Percentiles rank a stretch among this genome's conserved stretches.
Conservation (phyloP, 768 basidiomycete genomes). For the Lactarius sanguifluus region DNA sequence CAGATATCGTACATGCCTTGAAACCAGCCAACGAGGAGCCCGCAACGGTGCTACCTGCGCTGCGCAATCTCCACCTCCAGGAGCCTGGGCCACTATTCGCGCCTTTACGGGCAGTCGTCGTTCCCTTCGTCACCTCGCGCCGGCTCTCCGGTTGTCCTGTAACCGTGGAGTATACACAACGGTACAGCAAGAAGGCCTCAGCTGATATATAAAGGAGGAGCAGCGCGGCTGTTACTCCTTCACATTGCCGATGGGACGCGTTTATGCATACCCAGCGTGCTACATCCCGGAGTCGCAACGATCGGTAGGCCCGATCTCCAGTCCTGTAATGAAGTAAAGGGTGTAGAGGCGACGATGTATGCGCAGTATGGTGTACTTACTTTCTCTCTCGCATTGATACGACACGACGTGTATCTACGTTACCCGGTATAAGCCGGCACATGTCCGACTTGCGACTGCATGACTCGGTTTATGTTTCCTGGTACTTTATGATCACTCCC, state of each 20-base stretch:
- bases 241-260: background rate
- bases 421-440: background rate
- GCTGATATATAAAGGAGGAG: background rate
- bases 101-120: background rate
- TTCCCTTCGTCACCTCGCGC: background rate
- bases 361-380: background rate
- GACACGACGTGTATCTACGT: background rate
- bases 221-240: background rate
- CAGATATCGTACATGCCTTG: background rate
- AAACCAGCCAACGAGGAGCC: background rate
- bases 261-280: background rate
- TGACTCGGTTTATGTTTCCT: background rate
- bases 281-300: background rate
- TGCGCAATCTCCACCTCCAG: background rate
- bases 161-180: slow-evolving; percentile 3
- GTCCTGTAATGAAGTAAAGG: background rate
- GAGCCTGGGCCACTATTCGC: background rate
- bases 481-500: background rate
- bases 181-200: background rate
- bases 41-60: background rate
- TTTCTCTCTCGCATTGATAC: background rate
- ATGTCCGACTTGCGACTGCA: background rate
- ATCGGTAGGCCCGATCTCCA: background rate
- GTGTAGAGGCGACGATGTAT: background rate
- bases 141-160: background rate